Conservation (phyloP, 2,329 filamentous ascomycete genomes). For the Botrytis squamosa region DNA sequence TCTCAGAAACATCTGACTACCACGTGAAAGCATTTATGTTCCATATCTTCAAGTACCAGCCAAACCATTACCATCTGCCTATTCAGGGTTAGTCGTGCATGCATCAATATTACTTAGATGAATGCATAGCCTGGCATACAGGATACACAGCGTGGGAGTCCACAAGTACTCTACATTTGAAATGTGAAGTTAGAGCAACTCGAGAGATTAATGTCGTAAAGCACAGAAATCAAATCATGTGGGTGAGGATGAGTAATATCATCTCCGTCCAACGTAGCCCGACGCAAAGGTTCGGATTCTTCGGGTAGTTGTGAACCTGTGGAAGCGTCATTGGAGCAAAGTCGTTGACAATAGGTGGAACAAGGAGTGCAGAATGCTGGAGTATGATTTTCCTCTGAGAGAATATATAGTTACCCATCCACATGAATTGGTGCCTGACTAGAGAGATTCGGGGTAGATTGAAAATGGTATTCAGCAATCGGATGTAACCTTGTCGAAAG, state of each 20-base stretch:
- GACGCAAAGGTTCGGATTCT: neutral
- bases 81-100: neutral
- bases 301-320: neutral
- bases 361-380: neutral
- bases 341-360: neutral
- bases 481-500: neutral
- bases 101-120: neutral
- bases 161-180: neutral
- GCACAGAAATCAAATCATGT: neutral
- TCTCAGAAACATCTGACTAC: neutral
- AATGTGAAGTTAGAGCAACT: neutral
- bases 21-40: neutral
- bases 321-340: neutral
- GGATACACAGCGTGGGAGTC: neutral
- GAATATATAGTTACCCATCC: neutral
- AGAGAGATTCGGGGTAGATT: neutral
- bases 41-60: neutral
- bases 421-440: neutral
- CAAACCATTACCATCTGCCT: neutral
- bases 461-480: neutral
- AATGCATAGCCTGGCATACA: neutral
- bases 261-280: neutral
- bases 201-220: neutral
- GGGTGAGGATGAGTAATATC: neutral
- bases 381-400: neutral